Evolutionary conservation across 1,284 basidiomycete genomes (phyloP), one percentile per base, ranked within the genome.

Genomic region (Meira miltonrushii): DNA sequence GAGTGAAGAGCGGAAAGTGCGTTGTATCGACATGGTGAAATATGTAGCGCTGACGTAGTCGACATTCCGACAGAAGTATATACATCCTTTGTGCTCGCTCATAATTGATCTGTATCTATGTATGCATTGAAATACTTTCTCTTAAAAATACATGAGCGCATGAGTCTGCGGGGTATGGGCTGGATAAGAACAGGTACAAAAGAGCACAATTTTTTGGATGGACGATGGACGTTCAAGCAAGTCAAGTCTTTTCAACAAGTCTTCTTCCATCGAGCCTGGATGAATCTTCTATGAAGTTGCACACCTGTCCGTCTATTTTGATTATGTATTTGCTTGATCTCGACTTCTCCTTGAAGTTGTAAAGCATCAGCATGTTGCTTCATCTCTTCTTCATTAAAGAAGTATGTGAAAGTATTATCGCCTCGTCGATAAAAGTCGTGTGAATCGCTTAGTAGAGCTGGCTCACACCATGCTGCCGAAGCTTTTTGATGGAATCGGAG

Each of bases 341-440:
- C 61, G 17, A 68, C 61, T 9, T 60, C 40, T 0, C 75, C 77
- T 12, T 61, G 33, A 15, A 77, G 49, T 44, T 72, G 62, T 51
- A 62, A 58, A 19, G 59, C 33, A 3, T 25, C 19, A n/a, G 55
- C 59, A 23, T 64, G 46, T 8, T 33, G n/a, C 28, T 66, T 38
- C 0, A 80, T 62, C 37, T 79, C 72, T 2, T 67, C 61, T 9
- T 56, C 25, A 0, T 59, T 61, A 58, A 79, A 80, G 47, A 79
- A 80, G 62, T 78, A 80, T 33, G 77, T 78, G 64, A 79, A 67
- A 1, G 79, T 80, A 23, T 74, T 68, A 47, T 80, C 79, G 10
- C 79, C 79, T 9, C 79, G 59, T 8, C 68, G 58, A 59, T 79
- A 80, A 67, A 68, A 72, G 53, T 65, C 62, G 47, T 70, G 62